These are phyloP conservation scores for Tagetes erecta DNA, from an alignment of 129 eudicot genomes.

Conservation along the genomic window DNA sequence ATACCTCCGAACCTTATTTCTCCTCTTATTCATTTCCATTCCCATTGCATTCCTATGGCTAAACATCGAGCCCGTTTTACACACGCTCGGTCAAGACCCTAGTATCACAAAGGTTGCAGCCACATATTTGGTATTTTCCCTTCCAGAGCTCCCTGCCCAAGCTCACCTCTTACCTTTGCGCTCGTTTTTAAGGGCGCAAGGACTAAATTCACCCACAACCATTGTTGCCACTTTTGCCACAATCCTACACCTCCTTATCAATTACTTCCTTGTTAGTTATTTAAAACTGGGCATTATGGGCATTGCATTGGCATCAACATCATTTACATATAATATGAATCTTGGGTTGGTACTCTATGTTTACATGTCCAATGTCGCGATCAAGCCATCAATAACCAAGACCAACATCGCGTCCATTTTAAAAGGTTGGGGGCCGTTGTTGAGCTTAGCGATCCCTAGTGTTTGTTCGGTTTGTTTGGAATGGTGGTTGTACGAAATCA, in stretches of 20 bases:
- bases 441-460: slow-evolving; percentile 61
- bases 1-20: slow-evolving; percentile 48
- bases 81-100: slow-evolving; percentile 54
- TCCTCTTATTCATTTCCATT: slow-evolving; percentile 51
- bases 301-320: slow-evolving; percentile 61
- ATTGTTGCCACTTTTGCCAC: slow-evolving; percentile 46
- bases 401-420: slow-evolving; percentile 34
- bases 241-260: slow-evolving; percentile 61
- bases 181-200: slow-evolving; percentile 60
- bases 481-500: slow-evolving; percentile 91
- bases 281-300: slow-evolving; percentile 60
- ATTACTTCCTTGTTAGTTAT: slow-evolving; percentile 51
- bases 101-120: slow-evolving; percentile 50
- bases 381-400: slow-evolving; percentile 54
- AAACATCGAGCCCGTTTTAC: slow-evolving; percentile 58
- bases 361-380: slow-evolving; percentile 37
- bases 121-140: slow-evolving; percentile 44
- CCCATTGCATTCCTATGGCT: slow-evolving; percentile 68
- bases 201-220: slow-evolving; percentile 52
- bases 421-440: slow-evolving; percentile 65
- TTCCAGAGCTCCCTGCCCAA: slow-evolving; percentile 58
- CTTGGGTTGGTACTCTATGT: slow-evolving; percentile 50
- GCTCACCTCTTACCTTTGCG: slow-evolving; percentile 57
- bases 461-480: slow-evolving; percentile 60
- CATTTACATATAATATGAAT: slow-evolving; percentile 53